Evolutionary conservation across 208 protist species (phyloP), one percentile per base, ranked within the genome.

Genomic region (Leishmania lainsoni): DNA sequence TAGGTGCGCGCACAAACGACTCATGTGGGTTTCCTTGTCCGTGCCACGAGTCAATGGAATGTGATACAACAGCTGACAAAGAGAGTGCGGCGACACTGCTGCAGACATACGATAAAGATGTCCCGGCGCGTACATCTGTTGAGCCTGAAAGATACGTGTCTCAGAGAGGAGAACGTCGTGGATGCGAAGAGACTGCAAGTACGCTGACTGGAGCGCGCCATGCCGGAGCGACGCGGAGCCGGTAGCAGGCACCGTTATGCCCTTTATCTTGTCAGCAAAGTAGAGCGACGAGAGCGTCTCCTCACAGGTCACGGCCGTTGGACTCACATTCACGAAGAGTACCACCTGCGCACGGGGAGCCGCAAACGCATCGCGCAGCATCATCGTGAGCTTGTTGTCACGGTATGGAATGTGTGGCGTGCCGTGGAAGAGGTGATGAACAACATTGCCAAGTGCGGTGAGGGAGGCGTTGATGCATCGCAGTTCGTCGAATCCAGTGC

Each of bases 391-490:
- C 72, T 95, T 97, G 75, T 87, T 91, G 74, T 96, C 92, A 9
- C 96, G 93, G 73, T 95, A 98, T 3, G 94, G 93, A 42, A 96
- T 88, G 83, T 96, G 88, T 32, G 85, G 80, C 3, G 88, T 85
- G 63, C 85, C 70, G 74, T 87, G 83, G 79, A 91, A 83, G 69
- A 99, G 75, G 56, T 81, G 81, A 63, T 92, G 86, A 49, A 98
- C 96, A 42, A 98, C 95, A 71, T 95, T 96, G 52, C 95, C 94
- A 26, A 98, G 90, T 3, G 93, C 86, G n/a, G 96, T 94, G 32
- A 99, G 90, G 45, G 95, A 98, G 45, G 91, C 81, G 85, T 98
- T 98, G 81, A 99, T 98, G 51, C 80, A 81, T 49, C 92, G 89
- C 48, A 97, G 88, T 81, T 99, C 95, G 35, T 95, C 87, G 51